These are phyloP conservation scores for Apocynum venetum DNA, from an alignment of 257 asterid species.

Conservation along the genomic window DNA sequence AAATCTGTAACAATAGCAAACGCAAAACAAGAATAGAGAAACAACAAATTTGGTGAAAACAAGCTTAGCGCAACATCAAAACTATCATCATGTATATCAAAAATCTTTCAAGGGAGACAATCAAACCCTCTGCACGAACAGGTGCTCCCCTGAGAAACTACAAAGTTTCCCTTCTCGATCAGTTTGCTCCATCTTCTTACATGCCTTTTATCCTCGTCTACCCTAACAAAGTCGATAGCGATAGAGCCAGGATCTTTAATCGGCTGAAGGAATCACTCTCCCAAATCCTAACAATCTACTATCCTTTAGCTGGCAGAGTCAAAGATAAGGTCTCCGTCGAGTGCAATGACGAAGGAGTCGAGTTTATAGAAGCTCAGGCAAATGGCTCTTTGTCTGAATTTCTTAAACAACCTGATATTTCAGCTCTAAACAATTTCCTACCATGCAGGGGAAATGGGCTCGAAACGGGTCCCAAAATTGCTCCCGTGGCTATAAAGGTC, in stretches of 20 bases:
- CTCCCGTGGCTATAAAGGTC: slow-evolving; percentile 15
- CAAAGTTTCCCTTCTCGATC: slow-evolving; percentile 24
- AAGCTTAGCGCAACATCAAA: not conserved
- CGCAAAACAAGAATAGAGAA: too few species aligned
- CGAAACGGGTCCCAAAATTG: slow-evolving; percentile 9
- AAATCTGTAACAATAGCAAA: too few species aligned
- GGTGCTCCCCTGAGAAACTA: slow-evolving; percentile 17
- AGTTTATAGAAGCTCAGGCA: slow-evolving; percentile 19
- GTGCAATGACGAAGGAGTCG: slow-evolving; percentile 27
- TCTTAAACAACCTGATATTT: slow-evolving; percentile 23
- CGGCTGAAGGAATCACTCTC: slow-evolving; percentile 21
- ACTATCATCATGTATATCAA: not conserved
- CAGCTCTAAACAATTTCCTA: slow-evolving; percentile 16
- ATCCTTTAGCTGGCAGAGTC: slow-evolving; percentile 29
- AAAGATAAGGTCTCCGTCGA: slow-evolving; percentile 13
- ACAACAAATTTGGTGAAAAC: too few species aligned
- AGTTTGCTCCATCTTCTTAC: slow-evolving; percentile 21
- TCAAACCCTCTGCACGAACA: slow-evolving; percentile 26
- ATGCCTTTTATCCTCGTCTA: slow-evolving; percentile 27
- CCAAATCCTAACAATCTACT: slow-evolving; percentile 18
- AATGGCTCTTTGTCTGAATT: slow-evolving; percentile 13
- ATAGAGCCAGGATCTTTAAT: not conserved
- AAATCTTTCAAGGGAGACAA: slow-evolving; percentile 6
- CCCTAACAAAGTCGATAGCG: not conserved
- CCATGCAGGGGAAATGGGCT: slow-evolving; percentile 23